Evolutionary conservation across 192 early-diverging fungal species (phyloP), one percentile per base, ranked within the genome.

Genomic region (Coemansia sp.): DNA sequence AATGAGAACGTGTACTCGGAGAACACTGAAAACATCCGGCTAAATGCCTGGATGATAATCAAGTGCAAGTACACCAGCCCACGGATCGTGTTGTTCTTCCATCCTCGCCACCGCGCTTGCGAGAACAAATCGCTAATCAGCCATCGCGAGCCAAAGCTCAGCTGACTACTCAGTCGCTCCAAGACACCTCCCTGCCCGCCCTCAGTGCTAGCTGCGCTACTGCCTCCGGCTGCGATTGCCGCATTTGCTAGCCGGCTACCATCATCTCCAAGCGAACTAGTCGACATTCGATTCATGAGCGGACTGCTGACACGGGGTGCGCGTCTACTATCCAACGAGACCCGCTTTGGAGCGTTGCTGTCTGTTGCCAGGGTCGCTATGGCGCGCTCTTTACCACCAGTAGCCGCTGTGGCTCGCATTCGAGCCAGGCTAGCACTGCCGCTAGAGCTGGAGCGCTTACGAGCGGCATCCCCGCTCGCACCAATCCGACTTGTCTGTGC

Each of bases 1-100:
- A 83, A 60, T 29, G 80, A 83, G 66, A 83, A 83, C 29, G 80
- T 83, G 73, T 83, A 83, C 72, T 83, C 76, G 12, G 75, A 77
- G 44, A 83, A 77, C 66, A 78, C 55, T 8, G 72, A 68, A 58
- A 78, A 69, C 17, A 78, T 78, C n/a, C 75, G 72, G 45, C 69
- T 72, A 38, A 83, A 75, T 17, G 80, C 69, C 69, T 83, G 80
- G 12, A 57, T 72, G 31, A 83, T 48, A 8, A 83, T 83, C 57
- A 83, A 76, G 66, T 83, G 80, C 45, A 78, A 51, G 37, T 83
- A 83, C 4, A 83, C 69, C 44, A 78, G 64, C 0, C 80, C 69
- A 11, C 80, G 75, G 58, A 77, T 36, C 44, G 73, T 78, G 63
- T 83, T 75, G 76, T 74, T 78, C 25, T 72, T 68, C 80, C 80